These are phyloP conservation scores for Penicillium nordicum DNA, from an alignment of 2,329 filamentous ascomycete genomes.

Conservation along the genomic window DNA sequence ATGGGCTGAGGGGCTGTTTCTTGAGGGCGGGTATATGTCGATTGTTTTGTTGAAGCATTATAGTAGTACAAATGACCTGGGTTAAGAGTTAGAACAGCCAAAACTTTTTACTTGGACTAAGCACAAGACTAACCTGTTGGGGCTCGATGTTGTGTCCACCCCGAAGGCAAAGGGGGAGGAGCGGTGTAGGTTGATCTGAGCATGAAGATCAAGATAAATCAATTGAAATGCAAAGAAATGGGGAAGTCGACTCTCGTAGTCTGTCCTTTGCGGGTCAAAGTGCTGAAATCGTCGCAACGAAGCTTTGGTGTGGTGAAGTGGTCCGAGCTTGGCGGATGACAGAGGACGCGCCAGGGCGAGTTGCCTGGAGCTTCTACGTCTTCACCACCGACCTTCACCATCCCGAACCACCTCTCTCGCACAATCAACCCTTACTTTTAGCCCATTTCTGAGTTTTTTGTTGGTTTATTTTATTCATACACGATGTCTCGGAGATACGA, in stretches of 20 bases:
- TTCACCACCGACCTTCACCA: conserved; percentile 20
- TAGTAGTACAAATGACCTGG: conserved; percentile 84
- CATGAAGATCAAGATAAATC: conserved; percentile 48
- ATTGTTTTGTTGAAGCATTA: conserved; percentile 75
- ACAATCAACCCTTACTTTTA: conserved; percentile 15
- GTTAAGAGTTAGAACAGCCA: conserved; percentile 17
- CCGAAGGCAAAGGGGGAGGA: conserved; percentile 65
- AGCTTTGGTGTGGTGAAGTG: conserved; percentile 32
- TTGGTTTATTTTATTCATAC: conserved; percentile 22
- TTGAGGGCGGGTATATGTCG: conserved; percentile 78
- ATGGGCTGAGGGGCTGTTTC: conserved; percentile 28
- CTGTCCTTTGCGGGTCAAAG: conserved; percentile 7
- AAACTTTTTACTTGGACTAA: conserved; percentile 6
- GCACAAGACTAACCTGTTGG: conserved; percentile 58
- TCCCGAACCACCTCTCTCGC: conserved; percentile 21
- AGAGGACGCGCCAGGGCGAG: conserved; percentile 40
- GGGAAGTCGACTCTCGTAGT: background rate
- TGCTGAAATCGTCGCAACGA: conserved; percentile 14
- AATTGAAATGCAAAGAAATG: background rate
- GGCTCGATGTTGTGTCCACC: conserved; percentile 92
- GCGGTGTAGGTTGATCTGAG: conserved; percentile 74
- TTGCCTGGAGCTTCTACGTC: conserved; percentile 39
- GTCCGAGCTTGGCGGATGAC: conserved; percentile 40
- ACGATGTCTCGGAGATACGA: conserved; percentile 96
- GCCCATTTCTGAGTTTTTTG: conserved; percentile 8